A percentile compares a stretch with the other conserved stretches of the same genome.
phyloP scores from a whole-genome alignment of 2,329 filamentous ascomycete genomes.

The Fusarium armeniacum region DNA sequence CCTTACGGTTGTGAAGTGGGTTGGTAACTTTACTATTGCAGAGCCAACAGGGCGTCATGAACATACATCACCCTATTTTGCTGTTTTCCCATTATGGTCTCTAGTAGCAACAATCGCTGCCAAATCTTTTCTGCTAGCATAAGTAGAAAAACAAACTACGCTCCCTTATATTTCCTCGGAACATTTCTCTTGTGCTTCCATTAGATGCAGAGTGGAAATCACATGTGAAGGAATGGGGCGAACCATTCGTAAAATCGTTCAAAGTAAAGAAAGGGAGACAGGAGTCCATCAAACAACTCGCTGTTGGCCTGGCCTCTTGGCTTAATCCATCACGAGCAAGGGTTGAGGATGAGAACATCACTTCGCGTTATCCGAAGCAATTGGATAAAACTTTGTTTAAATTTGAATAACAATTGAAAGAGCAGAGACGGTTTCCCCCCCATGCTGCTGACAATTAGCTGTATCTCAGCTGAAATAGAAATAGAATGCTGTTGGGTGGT shows the following conservation, averaged over 20 bases:
- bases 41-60: conserved; percentile 13
- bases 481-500: conserved; percentile 3
- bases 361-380: conserved; percentile 5
- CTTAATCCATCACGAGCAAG: conserved; percentile 18
- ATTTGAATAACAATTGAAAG: conserved; percentile 10
- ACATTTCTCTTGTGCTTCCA: background rate
- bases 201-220: conserved; percentile 4
- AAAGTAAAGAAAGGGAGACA: conserved; percentile 9
- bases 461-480: conserved; percentile 9
- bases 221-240: background rate
- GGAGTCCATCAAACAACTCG: conserved; percentile 16
- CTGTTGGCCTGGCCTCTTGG: background rate
- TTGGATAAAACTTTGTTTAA: conserved; percentile 8
- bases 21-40: conserved; percentile 2
- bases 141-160: background rate
- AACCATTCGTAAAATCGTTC: conserved; percentile 6
- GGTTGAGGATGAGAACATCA: background rate
- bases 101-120: conserved; percentile 1
- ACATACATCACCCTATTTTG: conserved; percentile 24
- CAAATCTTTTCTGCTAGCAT: background rate
- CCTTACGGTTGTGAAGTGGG: background rate
- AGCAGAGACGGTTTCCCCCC: conserved; percentile 17
- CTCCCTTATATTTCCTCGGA: background rate
- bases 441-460: conserved; percentile 21
- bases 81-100: background rate